phyloP scores from a whole-genome alignment of 345 rosid genomes.

The Sonneratia alba region DNA sequence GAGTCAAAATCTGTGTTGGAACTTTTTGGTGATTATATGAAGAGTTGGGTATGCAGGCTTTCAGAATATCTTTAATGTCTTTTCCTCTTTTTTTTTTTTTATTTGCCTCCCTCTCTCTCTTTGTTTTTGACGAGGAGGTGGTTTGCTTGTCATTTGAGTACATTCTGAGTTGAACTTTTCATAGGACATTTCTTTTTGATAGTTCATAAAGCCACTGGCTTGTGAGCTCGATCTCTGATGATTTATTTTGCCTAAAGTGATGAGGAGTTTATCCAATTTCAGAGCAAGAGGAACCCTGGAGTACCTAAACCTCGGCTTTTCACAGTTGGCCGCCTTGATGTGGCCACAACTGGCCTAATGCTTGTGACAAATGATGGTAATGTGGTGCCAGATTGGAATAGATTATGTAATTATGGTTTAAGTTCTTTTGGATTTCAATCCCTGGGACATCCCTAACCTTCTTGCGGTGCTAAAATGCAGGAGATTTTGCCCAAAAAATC shows the following conservation, averaged over 20 bases:
- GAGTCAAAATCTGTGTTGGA: conserved; percentile 56
- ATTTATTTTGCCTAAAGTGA: not conserved
- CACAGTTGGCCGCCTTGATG: conserved; percentile 96
- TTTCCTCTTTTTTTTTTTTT: not conserved
- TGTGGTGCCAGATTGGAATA: not conserved
- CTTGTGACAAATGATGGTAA: conserved; percentile 88
- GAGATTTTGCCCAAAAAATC: conserved; percentile 78
- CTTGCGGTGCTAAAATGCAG: conserved; percentile 25
- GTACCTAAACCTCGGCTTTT: conserved; percentile 76
- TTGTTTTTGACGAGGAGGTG: not conserved
- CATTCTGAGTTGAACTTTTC: not conserved
- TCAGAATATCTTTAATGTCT: too few species aligned
- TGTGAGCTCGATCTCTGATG: not conserved
- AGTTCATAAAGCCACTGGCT: not conserved
- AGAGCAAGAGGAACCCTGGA: conserved; percentile 67
- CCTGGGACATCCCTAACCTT: conserved; percentile 3
- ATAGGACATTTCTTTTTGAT: not conserved
- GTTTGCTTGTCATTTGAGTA: not conserved
- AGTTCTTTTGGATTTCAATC: conserved; percentile 3
- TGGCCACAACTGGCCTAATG: conserved; percentile 82
- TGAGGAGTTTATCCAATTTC: not conserved
- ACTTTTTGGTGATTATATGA: conserved; percentile 61
- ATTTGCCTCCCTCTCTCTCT: not conserved
- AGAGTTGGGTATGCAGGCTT: conserved; percentile 50
- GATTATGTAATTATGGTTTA: not conserved